phyloP scores from a whole-genome alignment of 2,329 filamentous ascomycete genomes.

The Aspergillus awamori region DNA sequence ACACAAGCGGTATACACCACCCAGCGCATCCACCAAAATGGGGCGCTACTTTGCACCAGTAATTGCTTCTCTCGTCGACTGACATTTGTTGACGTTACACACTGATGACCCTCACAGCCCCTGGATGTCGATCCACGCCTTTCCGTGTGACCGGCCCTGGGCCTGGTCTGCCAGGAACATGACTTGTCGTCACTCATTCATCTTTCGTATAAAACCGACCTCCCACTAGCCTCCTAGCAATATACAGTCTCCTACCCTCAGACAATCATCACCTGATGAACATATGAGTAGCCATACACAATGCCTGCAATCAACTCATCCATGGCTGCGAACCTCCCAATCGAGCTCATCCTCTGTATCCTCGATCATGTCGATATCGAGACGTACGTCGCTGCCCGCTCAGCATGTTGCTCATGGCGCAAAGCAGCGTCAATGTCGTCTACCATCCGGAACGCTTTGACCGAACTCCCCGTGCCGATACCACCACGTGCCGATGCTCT shows the following conservation, averaged over 20 bases:
- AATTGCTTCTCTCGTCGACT: not conserved
- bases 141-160: not conserved
- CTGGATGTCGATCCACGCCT: not conserved
- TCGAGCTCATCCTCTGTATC: conserved; percentile 26
- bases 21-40: not conserved
- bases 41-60: not conserved
- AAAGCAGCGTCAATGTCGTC: conserved; percentile 21
- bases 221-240: not conserved
- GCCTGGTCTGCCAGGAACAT: not conserved
- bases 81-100: not conserved
- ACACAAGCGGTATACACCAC: not conserved
- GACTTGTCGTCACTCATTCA: not conserved
- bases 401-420: conserved; percentile 21
- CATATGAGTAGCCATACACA: not conserved
- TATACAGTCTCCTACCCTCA: too few relatives aligned
- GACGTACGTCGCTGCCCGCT: conserved; percentile 22
- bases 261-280: not conserved
- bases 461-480: conserved; percentile 16
- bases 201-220: not conserved
- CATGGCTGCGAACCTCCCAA: conserved; percentile 19
- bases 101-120: not conserved
- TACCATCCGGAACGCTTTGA: conserved; percentile 18
- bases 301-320: not conserved
- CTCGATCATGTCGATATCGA: conserved; percentile 22
- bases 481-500: conserved; percentile 13